These are phyloP conservation scores for Penicillium cataractarum DNA, from an alignment of 495 filamentous ascomycete species.

Conservation along the genomic window DNA sequence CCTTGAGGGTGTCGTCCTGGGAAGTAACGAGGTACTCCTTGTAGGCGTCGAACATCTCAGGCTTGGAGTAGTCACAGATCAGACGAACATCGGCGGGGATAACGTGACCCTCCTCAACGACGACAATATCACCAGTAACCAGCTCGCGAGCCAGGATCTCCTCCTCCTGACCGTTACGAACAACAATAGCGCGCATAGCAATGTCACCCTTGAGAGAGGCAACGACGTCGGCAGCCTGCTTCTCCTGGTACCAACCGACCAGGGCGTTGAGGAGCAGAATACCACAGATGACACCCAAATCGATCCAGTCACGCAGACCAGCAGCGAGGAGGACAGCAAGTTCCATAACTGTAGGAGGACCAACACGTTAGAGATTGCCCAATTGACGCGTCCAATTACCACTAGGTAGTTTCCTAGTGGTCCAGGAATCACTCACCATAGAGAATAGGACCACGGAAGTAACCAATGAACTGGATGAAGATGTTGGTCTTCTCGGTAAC, in stretches of 20 bases:
- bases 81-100: slow-evolving; percentile 75
- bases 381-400: slow-evolving; percentile 8
- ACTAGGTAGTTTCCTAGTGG: neutral
- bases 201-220: slow-evolving; percentile 82
- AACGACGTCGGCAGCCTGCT: slow-evolving; percentile 83
- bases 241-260: slow-evolving; percentile 88
- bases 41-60: slow-evolving; percentile 72
- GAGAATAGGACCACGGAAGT: slow-evolving; percentile 82
- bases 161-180: slow-evolving; percentile 72
- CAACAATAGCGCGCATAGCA: slow-evolving; percentile 73
- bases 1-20: slow-evolving; percentile 63
- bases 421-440: slow-evolving; percentile 61
- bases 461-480: slow-evolving; percentile 75
- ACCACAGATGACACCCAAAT: slow-evolving; percentile 84
- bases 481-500: slow-evolving; percentile 76
- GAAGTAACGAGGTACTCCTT: slow-evolving; percentile 63
- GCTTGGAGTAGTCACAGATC: slow-evolving; percentile 75
- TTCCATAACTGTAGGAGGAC: slow-evolving; percentile 69
- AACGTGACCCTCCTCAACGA: slow-evolving; percentile 76
- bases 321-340: slow-evolving; percentile 77
- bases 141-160: slow-evolving; percentile 79
- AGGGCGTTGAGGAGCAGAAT: slow-evolving; percentile 78
- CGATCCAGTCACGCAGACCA: slow-evolving; percentile 81
- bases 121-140: slow-evolving; percentile 79
- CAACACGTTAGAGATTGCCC: slow-evolving; percentile 12